phyloP scores from a whole-genome alignment of 805 yeast genomes.

The Candida ficus region DNA sequence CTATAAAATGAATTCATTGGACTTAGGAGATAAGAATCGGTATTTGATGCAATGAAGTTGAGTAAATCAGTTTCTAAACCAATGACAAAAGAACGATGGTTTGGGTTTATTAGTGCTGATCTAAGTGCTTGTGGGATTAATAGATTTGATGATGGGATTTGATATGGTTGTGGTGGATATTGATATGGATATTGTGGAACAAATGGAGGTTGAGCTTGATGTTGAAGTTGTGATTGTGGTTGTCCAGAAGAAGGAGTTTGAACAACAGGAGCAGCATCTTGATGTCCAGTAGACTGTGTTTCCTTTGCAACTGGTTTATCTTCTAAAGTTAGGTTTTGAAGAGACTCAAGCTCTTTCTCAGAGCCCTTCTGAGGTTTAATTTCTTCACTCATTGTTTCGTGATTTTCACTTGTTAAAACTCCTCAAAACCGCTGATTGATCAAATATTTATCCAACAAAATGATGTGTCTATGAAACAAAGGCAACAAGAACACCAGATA shows the following conservation, averaged over 20 bases:
- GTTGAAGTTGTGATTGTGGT: not conserved
- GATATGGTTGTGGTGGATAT: not conserved
- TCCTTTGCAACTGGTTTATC: not conserved
- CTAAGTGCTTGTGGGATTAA: constrained; percentile 26
- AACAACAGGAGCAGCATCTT: not conserved
- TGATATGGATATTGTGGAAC: constrained; percentile 1
- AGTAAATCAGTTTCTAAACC: constrained; percentile 43
- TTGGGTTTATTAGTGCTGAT: constrained; percentile 37
- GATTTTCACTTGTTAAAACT: too few species aligned
- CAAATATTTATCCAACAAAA: too few species aligned
- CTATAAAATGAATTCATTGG: constrained; percentile 63
- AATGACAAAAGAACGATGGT: constrained; percentile 46
- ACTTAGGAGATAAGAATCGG: constrained; percentile 34
- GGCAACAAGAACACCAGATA: too few species aligned
- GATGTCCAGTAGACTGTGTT: not conserved
- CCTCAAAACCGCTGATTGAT: not conserved
- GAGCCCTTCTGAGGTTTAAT: not conserved
- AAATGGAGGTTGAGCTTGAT: not conserved
- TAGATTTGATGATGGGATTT: constrained; percentile 1
- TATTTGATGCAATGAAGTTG: constrained; percentile 38
- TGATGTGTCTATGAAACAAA: too few species aligned
- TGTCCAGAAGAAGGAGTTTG: too few species aligned
- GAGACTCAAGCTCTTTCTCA: not conserved
- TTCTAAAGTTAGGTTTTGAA: not conserved
- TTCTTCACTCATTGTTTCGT: not conserved